Evolutionary conservation across 1,284 basidiomycete genomes (phyloP).

Genomic region (Sphaerobolus stellatus): DNA sequence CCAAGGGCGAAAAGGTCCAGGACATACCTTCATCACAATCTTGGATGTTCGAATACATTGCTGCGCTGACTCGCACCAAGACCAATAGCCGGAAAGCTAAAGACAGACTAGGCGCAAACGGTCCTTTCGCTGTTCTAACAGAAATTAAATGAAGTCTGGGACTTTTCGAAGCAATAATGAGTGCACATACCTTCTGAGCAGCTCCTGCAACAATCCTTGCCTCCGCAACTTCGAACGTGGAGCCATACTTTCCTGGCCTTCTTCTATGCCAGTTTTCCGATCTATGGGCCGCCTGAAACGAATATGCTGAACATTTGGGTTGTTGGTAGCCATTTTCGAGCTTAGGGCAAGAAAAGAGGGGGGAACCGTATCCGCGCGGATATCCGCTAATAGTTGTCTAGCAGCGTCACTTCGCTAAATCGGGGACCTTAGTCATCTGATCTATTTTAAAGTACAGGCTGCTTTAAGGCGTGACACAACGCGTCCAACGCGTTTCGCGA

Average conservation of each 20-base stretch:
- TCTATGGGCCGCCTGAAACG: slow-evolving; percentile 59
- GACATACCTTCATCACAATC: slow-evolving; percentile 94
- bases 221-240: slow-evolving; percentile 45
- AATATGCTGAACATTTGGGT: slow-evolving; percentile 27
- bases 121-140: slow-evolving; percentile 60
- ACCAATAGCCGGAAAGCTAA: slow-evolving; percentile 82
- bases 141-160: slow-evolving; percentile 14
- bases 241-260: too few species aligned
- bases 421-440: too few species aligned
- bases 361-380: too few species aligned
- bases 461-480: neutral
- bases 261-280: too few species aligned
- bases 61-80: slow-evolving; percentile 79
- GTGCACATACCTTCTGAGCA: slow-evolving; percentile 58
- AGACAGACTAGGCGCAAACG: slow-evolving; percentile 83
- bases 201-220: slow-evolving; percentile 72
- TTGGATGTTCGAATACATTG: slow-evolving; percentile 94
- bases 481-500: neutral
- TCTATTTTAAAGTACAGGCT: too few species aligned
- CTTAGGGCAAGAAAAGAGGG: too few species aligned
- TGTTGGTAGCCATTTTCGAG: too few species aligned
- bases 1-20: neutral
- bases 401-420: too few species aligned
- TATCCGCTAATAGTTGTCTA: too few species aligned
- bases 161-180: slow-evolving; percentile 1